Base-by-base conservation (phyloP, 169 alveolate species). In the Plasmodium gonderi region DNA sequence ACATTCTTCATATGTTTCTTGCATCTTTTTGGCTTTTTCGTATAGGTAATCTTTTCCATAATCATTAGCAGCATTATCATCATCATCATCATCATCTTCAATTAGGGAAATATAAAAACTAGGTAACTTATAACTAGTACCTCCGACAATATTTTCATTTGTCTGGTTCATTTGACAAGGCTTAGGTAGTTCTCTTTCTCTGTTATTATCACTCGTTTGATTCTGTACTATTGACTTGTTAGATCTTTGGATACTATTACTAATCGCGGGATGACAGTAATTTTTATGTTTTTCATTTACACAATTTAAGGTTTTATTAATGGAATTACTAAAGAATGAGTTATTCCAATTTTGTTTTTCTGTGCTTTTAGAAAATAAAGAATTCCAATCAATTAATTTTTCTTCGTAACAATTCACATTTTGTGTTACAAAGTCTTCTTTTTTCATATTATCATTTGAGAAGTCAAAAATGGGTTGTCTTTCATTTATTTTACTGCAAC, bases 371-470 rank as follows among this genome's bases (percentile, higher is more conserved):
- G 92, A 85, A 85, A 85, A 85, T 85, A 85, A 85, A 33, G 92
- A 75, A 54, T 85, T 85, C 92, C 92, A 85, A n/a, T 85, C 92
- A 45, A 85, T 85, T 85, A 85, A 40, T 85, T 85, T 85, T 75
- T 85, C 92, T 65, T 75, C 60, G 45, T 40, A n/a, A 75, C 65
- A 85, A 75, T 29, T 75, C 14, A 60, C 67, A 23, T 12, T 33
- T 60, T 85, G 54, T 85, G 42, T 38, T 45, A 20, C 23, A 5
- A 29, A 11, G 33, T 85, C 92, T 75, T 85, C 92, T 77, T 38
- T 85, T 60, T 85, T 74, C 38, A 54, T 85, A 60, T 42, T 85
- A 67, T 85, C 87, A 42, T 33, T 60, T 51, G 79, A 40, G 26
- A 76, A 51, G 36, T 31, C 42, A 85, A 29, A 33, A 49, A 76